Conservation (phyloP, 2,329 filamentous ascomycete genomes). For the Ophiostoma quercus region DNA sequence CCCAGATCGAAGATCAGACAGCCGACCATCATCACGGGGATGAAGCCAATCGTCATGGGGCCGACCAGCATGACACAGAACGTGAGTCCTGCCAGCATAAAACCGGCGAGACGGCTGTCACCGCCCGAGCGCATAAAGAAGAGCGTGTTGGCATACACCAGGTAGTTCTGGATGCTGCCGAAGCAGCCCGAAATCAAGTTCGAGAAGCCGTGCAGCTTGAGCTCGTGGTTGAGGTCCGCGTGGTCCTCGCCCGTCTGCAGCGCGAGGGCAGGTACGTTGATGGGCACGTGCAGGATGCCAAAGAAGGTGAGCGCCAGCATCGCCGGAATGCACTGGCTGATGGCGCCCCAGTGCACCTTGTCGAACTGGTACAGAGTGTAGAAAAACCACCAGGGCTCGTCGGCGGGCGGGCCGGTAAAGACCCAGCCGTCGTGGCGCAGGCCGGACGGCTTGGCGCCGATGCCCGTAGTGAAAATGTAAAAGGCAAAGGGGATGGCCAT, state of each 20-base stretch:
- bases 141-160: constrained; percentile 97
- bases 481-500: constrained; percentile 70
- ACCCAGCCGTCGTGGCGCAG: constrained; percentile 80
- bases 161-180: constrained; percentile 92
- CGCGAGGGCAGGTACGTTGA: constrained; percentile 91
- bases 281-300: constrained; percentile 91
- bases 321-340: constrained; percentile 79
- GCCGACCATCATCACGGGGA: constrained; percentile 94
- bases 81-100: constrained; percentile 76
- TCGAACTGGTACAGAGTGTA: constrained; percentile 89
- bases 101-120: constrained; percentile 76
- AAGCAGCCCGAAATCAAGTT: constrained; percentile 82
- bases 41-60: constrained; percentile 83
- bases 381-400: constrained; percentile 94
- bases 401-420: constrained; percentile 76
- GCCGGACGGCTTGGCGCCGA: constrained; percentile 59
- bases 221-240: constrained; percentile 80
- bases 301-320: constrained; percentile 98
- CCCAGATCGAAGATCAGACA: constrained; percentile 92
- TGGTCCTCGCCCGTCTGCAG: constrained; percentile 90
- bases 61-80: constrained; percentile 78
- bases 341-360: constrained; percentile 74
- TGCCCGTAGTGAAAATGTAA: constrained; percentile 69
- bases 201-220: constrained; percentile 87
- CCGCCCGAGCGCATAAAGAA: constrained; percentile 93